These are phyloP conservation scores for Opeltia flavorubescens DNA, from an alignment of 495 filamentous ascomycete species.

Conservation along the genomic window DNA sequence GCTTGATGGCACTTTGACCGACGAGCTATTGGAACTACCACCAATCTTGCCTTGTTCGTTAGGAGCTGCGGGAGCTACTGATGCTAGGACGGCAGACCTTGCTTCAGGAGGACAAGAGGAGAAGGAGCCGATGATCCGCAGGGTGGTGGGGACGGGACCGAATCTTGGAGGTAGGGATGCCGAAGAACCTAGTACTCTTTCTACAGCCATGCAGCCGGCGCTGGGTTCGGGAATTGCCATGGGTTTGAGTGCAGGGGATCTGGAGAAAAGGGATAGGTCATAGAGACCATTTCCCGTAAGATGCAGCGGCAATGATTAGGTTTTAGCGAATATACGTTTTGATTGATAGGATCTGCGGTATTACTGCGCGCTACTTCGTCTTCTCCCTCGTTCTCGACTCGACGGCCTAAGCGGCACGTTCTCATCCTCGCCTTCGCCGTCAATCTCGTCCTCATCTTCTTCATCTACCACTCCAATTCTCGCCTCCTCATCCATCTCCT, in stretches of 20 bases:
- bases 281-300: not conserved
- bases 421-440: slow-evolving; percentile 14
- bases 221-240: not conserved
- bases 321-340: not conserved
- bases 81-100: not conserved
- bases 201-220: not conserved
- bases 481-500: slow-evolving; percentile 35
- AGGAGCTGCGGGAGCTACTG: not conserved
- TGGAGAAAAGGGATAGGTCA: not conserved
- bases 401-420: slow-evolving; percentile 13
- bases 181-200: not conserved
- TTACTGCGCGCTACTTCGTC: no score
- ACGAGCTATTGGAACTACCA: not conserved
- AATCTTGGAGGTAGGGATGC: not conserved
- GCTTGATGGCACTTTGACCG: not conserved
- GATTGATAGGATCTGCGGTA: no score
- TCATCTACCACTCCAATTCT: slow-evolving; percentile 5
- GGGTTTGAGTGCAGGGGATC: not conserved
- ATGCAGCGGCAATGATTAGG: not conserved
- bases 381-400: slow-evolving; percentile 6
- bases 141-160: not conserved
- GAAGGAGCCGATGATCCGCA: not conserved
- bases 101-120: not conserved
- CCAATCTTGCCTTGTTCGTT: not conserved
- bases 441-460: slow-evolving; percentile 8